Evolutionary conservation across 495 filamentous ascomycete genomes (phyloP).

Genomic region (Pseudomonodictys pantanalensis): DNA sequence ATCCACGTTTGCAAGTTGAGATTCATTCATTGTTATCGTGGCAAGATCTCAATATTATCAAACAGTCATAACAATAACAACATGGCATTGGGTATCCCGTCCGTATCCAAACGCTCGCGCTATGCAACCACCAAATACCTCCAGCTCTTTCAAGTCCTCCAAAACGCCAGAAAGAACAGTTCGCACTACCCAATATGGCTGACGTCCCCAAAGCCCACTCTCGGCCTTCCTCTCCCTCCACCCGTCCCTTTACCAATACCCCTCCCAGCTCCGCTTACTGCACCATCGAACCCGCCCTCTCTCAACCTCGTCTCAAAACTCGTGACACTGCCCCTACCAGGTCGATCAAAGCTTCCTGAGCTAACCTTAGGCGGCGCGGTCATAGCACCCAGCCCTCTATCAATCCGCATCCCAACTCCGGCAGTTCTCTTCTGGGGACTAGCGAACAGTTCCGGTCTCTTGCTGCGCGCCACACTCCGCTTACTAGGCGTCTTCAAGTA

Average conservation of each 20-base stretch:
- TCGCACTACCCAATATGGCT: neutral
- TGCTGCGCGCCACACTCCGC: conserved; percentile 15
- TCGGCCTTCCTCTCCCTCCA: neutral
- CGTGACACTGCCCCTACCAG: conserved; percentile 22
- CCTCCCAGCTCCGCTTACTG: no score
- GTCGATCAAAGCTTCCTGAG: neutral
- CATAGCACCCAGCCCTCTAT: conserved; percentile 9
- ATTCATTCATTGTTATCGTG: no score
- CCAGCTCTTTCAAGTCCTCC: no score
- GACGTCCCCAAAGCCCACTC: conserved; percentile 4
- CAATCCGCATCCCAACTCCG: neutral
- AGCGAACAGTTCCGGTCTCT: conserved; percentile 9
- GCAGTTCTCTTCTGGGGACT: conserved; percentile 10
- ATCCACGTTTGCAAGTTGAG: no score
- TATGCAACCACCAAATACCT: neutral
- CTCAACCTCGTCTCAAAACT: conserved; percentile 41
- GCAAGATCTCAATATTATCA: no score
- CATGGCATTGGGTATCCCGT: no score
- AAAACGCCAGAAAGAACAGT: neutral
- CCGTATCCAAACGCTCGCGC: neutral
- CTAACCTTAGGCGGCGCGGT: conserved; percentile 3
- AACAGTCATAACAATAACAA: no score
- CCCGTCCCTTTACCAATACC: neutral
- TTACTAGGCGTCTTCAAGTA: conserved; percentile 37
- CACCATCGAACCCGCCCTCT: conserved; percentile 22